Conservation (phyloP, 1,284 basidiomycete species). For the Golubevia pallescens region DNA sequence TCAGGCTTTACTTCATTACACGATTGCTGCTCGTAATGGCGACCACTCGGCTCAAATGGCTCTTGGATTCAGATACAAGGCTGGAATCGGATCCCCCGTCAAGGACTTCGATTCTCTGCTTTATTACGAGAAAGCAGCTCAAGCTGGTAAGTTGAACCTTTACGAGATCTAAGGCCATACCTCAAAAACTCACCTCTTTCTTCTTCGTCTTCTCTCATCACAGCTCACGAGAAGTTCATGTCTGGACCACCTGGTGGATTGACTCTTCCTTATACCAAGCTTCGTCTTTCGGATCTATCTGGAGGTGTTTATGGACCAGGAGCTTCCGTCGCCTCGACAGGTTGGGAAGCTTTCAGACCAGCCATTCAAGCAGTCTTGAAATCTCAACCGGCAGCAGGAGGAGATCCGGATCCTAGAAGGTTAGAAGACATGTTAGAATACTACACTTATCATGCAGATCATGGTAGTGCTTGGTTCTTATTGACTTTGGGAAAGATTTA, state of each 20-base stretch:
- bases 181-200: constrained; percentile 3
- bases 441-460: constrained; percentile 47
- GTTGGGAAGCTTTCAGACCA: constrained; percentile 64
- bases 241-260: constrained; percentile 89
- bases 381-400: neutral
- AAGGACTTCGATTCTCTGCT: constrained; percentile 68
- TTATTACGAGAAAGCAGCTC: constrained; percentile 45
- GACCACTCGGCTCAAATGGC: constrained; percentile 88
- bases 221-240: constrained; percentile 77
- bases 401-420: neutral
- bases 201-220: constrained; percentile 6
- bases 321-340: constrained; percentile 80
- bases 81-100: constrained; percentile 79
- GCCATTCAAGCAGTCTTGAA: neutral
- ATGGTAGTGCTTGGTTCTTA: constrained; percentile 30
- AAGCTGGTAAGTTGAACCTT: neutral
- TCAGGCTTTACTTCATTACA: constrained; percentile 85
- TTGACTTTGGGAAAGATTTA: constrained; percentile 43
- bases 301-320: constrained; percentile 93
- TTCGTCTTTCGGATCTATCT: constrained; percentile 83
- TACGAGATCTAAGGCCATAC: neutral
- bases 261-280: constrained; percentile 80
- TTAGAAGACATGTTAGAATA: constrained; percentile 11
- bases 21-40: constrained; percentile 86
- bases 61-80: constrained; percentile 92